A percentile compares a stretch with the other conserved stretches of the same genome.
These are phyloP conservation scores for Exobasidium rhododendri DNA, from an alignment of 1,284 basidiomycete genomes.

Conservation along the genomic window DNA sequence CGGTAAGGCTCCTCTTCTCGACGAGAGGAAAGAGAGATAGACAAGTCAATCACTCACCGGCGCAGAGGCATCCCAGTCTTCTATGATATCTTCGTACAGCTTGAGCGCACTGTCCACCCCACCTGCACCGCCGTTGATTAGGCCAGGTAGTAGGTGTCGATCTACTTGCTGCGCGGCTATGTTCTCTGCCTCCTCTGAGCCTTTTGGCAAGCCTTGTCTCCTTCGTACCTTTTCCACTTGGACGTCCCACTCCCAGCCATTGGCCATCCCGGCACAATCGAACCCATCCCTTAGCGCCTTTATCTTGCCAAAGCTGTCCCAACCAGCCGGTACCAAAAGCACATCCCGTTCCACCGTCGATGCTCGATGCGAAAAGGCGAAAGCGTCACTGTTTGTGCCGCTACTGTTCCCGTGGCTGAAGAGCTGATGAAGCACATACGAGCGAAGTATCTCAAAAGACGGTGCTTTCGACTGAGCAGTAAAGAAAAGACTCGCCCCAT, in stretches of 20 bases:
- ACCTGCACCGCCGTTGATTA: conserved; percentile 13
- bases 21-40: conserved; percentile 6
- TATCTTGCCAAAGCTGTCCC: conserved; percentile 98
- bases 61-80: conserved; percentile 33
- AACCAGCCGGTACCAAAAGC: conserved; percentile 86
- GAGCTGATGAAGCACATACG: conserved; percentile 80
- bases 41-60: too few species aligned
- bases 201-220: conserved; percentile 15
- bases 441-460: conserved; percentile 76
- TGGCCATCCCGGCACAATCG: conserved; percentile 73
- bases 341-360: conserved; percentile 89
- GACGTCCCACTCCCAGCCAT: conserved; percentile 62
- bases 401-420: conserved; percentile 60
- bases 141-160: not conserved
- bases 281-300: conserved; percentile 84
- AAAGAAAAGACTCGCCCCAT: conserved; percentile 88
- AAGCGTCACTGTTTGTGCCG: conserved; percentile 66
- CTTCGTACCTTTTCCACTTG: conserved; percentile 30
- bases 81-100: conserved; percentile 45
- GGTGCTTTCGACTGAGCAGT: conserved; percentile 72
- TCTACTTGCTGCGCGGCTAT: conserved; percentile 30
- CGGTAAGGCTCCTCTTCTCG: too few species aligned
- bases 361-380: conserved; percentile 79
- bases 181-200: conserved; percentile 26
- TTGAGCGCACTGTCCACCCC: conserved; percentile 37